Base-by-base conservation (phyloP, 169 alveolate species). In the Sarcocystis neurona region DNA sequence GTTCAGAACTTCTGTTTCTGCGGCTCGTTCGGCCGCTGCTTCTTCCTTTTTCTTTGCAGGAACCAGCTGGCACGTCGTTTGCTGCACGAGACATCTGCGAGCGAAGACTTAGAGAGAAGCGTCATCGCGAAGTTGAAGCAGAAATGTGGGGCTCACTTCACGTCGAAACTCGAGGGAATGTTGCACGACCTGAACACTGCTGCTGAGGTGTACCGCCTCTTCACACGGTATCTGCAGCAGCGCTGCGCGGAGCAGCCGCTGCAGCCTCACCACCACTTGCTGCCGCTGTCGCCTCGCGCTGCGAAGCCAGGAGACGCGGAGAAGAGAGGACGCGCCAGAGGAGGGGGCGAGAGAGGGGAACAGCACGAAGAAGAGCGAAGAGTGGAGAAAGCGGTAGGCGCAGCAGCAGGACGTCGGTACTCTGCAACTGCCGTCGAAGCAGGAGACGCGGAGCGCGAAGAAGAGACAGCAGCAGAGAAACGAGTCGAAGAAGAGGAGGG, bases 121-220 rank as follows among this genome's bases (percentile, higher is more conserved):
- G 72, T 96, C 89, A 97, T 97, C 46, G 92, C 95, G 15, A 92
- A 93, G 88, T 91, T 97, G 88, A 96, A 96, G 91, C 93, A 77
- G 48, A 85, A 74, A 46, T 90, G 93, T 90, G 98, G 98, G 10
- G 96, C 98, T 3, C 96, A 95, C 80, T 96, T 95, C 92, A 97
- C 98, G 15, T 92, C 95, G 72, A 96, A 95, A 89, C 90, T 97
- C 60, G 98, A 97, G 92, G 98, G 98, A 43, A 94, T 93, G 98
- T 85, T 93, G 50, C 85, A 85, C 47, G 97, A 93, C 92, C 84
- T 91, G 84, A 87, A 79, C 34, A 75, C 85, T 32, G 96, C 96
- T 10, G 79, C 89, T n/a, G 96, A 90, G 32, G 75, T 92, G 37
- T 66, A 79, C 70, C 80, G 56, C 37, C 80, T 80, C 63, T 96